A percentile compares a stretch with the other conserved stretches of the same genome.
Conservation (phyloP, 1,139 yeast genomes). For the Geotrichum aggregatum region DNA sequence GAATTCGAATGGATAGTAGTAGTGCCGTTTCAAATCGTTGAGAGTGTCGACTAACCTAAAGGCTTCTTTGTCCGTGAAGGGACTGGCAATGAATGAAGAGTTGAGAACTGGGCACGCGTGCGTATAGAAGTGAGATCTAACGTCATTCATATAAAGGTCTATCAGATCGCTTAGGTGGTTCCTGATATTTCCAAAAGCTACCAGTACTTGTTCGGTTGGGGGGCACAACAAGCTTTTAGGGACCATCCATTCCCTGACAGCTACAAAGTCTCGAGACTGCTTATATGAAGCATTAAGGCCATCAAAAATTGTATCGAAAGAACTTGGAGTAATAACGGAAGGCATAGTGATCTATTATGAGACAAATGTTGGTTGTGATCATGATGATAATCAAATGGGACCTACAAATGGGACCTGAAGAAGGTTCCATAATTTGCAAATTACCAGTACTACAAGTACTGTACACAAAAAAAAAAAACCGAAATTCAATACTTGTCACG, state of each 20-base stretch:
- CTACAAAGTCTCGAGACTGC: background rate
- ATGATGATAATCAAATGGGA: too few species aligned
- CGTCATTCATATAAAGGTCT: slow-evolving; percentile 7
- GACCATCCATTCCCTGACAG: slow-evolving; percentile 15
- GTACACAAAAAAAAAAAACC: background rate
- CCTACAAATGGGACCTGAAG: background rate
- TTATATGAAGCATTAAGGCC: background rate
- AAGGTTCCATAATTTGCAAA: background rate
- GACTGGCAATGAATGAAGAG: background rate
- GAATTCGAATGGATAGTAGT: slow-evolving; percentile 28
- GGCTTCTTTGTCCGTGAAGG: slow-evolving; percentile 6
- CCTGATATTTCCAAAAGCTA: background rate
- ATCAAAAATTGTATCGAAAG: background rate
- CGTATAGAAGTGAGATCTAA: slow-evolving; percentile 12
- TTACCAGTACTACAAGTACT: background rate
- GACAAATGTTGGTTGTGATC: background rate
- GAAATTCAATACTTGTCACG: background rate
- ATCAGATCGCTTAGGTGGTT: slow-evolving; percentile 1
- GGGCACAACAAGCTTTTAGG: slow-evolving; percentile 7
- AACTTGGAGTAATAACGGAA: background rate
- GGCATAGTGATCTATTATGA: slow-evolving; percentile 5
- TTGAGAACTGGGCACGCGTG: slow-evolving; percentile 1
- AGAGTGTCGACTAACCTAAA: slow-evolving; percentile 12
- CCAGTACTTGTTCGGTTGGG: slow-evolving; percentile 2
- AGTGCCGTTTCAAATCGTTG: slow-evolving; percentile 27